Base-by-base conservation (phyloP, 208 protist species). In the Crithidia sp. region DNA sequence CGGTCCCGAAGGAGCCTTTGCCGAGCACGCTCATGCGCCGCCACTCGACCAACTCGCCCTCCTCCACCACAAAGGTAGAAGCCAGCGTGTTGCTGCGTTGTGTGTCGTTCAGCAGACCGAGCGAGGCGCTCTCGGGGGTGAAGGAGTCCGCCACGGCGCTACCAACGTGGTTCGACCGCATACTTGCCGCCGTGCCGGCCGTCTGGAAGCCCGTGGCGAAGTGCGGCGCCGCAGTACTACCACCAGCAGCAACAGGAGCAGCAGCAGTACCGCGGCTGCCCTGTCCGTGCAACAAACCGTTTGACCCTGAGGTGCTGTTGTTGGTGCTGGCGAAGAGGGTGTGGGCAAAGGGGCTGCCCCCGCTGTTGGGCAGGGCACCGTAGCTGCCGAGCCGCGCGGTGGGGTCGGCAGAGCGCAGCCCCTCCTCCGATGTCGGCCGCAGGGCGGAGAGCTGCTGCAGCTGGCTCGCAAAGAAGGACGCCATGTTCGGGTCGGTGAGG, bases 1-100 rank as follows among this genome's bases (percentile, higher is more conserved):
- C 93, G 41, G 81, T 90, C 56, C 91, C 93, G 65, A 93, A 97
- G 74, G 84, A 91, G 6, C 93, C 93, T 57, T 92, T 93, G 53
- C 93, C 93, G 4, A 97, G 79, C 12, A 94, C 60, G n/a, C 77
- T 75, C 82, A 96, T 89, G 43, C 78, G 79, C 17, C 71, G 92
- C 90, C 92, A 96, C 61, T 87, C 73, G 19, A 96, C 69, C 76
- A 87, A 71, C 77, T 79, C 68, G n/a, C 67, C 64, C 55, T 85
- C 86, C 9, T 77, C 69, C 36, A 92, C 73, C 37, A 36, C 39
- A 56, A 92, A 80, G 5, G 87, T 86, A 16, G 69, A 56, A 13
- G 54, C 52, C 10, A 85, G 55, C 4, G 28, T 43, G 28, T 28
- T 28, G 64, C 65, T 76, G 54, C 59, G 60, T 17, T 77, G 69